phyloP scores from a whole-genome alignment of 192 early-diverging fungal species.

The Podila epicladia region DNA sequence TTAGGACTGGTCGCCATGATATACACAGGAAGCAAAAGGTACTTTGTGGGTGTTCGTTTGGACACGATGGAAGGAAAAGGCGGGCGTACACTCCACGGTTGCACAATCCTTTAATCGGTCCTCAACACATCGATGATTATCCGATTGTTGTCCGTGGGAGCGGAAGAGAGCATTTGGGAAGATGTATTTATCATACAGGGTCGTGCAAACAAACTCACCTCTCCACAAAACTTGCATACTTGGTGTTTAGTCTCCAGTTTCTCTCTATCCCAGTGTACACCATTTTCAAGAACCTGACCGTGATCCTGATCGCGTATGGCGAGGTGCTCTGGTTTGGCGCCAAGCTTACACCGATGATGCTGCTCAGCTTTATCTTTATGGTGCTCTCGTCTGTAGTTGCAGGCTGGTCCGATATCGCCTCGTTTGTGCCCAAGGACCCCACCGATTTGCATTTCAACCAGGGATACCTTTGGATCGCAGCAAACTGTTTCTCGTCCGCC shows the following conservation, averaged over 20 bases:
- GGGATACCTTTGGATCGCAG: constrained; percentile 90
- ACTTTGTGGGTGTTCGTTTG: background rate
- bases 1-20: constrained; percentile 91
- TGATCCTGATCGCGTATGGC: constrained; percentile 96
- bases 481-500: constrained; percentile 92
- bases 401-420: constrained; percentile 78
- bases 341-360: constrained; percentile 81
- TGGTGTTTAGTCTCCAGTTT: constrained; percentile 71
- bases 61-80: background rate
- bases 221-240: background rate
- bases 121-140: background rate
- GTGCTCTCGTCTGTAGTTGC: constrained; percentile 87
- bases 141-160: background rate
- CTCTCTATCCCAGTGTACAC: constrained; percentile 95
- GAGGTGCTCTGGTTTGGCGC: constrained; percentile 87
- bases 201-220: background rate
- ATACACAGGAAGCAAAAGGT: constrained; percentile 95
- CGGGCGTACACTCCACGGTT: background rate
- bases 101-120: background rate
- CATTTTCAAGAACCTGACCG: constrained; percentile 98
- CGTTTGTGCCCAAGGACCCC: constrained; percentile 28
- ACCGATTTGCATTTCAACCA: constrained; percentile 34
- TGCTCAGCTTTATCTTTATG: constrained; percentile 87
- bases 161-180: background rate
- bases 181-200: too few species aligned